Base-by-base conservation (phyloP, 2,329 filamentous ascomycete species). In the Fusarium mundagurra region DNA sequence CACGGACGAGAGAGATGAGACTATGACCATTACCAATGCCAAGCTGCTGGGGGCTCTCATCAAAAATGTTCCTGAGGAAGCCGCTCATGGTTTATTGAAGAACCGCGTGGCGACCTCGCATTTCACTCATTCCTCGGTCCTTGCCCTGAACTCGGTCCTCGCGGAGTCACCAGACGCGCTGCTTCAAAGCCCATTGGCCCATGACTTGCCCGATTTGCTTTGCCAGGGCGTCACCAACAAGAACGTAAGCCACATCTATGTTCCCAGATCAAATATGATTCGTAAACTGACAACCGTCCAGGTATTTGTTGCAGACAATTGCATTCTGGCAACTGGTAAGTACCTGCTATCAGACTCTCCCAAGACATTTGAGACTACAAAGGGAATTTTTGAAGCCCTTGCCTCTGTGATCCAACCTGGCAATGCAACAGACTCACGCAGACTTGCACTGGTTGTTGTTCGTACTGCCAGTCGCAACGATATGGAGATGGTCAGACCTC, bases 11-110 rank as follows among this genome's bases (percentile, higher is more conserved):
- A 88, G 88, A 51, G 94, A 95, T 79, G 89, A 91, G 81, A 86
- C 90, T 22, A 96, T 97, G 90, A 92, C 92, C 18, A 94, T 98
- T 63, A 98, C 95, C 13, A 95, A 97, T 79, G 95, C 96, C 34
- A 95, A 93, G 80, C 89, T 99, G 22, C 89, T 99, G 20, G 96
- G 95, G 57, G 95, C 94, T 6, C 88, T 99, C 59, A 92, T 98
- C 78, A 96, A 95, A 85, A 95, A 95, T 71, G 89, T 98, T 12
- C 91, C 94, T 2, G 83, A 88, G 36, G 93, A 97, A 20, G 90
- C 89, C 67, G 93, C 94, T 5, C 82, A 85, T 22, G 79, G 79
- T 20, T 79, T 90, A 63, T 83, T 90, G 59, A 93, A 91, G 84
- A 92, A 92, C 77, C 91, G 96, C 31, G 93, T 96, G n/a, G 87